Conservation (phyloP, 2,329 filamentous ascomycete genomes). For the Coniochaeta ligniaria region DNA sequence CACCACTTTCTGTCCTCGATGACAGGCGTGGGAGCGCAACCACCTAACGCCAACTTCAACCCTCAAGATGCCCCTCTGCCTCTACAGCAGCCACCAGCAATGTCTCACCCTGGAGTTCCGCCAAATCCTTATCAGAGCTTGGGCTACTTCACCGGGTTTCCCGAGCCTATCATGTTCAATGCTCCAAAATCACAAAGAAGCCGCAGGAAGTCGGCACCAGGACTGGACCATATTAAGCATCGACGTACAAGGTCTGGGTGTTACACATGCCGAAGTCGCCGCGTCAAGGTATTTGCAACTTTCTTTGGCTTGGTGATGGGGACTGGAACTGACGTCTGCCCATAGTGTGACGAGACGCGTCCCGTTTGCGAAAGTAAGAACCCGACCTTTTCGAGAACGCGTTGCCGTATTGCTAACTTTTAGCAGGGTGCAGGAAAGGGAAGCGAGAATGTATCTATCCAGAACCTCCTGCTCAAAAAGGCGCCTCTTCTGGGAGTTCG, state of each 20-base stretch:
- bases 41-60: conserved; percentile 18
- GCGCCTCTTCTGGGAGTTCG: conserved; percentile 21
- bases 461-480: conserved; percentile 49
- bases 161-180: conserved; percentile 41
- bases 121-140: conserved; percentile 37
- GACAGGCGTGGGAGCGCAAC: conserved; percentile 33
- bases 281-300: conserved; percentile 60
- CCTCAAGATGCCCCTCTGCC: conserved; percentile 31
- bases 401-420: conserved; percentile 12
- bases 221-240: conserved; percentile 76
- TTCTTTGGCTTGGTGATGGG: conserved; percentile 3
- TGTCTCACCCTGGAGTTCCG: conserved; percentile 23
- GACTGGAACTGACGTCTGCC: conserved; percentile 2
- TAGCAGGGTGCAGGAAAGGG: conserved; percentile 79
- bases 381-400: neutral
- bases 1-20: conserved; percentile 47
- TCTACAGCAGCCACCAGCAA: conserved; percentile 22
- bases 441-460: conserved; percentile 88
- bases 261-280: conserved; percentile 79
- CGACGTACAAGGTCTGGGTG: conserved; percentile 89
- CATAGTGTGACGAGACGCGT: conserved; percentile 80
- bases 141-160: conserved; percentile 42
- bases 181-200: conserved; percentile 39
- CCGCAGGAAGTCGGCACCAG: conserved; percentile 43
- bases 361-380: conserved; percentile 74